Evolutionary conservation across 1,139 yeast species (phyloP).

Genomic region (Zygoascus meyerae): DNA sequence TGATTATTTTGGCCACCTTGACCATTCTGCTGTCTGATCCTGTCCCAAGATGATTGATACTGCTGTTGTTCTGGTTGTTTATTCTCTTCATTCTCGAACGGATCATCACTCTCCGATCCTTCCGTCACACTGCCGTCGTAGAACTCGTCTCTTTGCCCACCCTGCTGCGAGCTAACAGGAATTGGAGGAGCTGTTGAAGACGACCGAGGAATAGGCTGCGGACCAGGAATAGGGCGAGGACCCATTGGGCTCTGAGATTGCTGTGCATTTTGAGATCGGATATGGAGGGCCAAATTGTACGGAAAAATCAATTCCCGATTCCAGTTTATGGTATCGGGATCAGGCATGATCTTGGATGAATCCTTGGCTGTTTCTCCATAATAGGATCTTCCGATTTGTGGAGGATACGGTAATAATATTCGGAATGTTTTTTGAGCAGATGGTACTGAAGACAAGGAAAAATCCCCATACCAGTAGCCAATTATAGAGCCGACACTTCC

Average conservation of each 20-base stretch:
- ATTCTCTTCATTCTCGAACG: background rate
- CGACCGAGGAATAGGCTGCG: background rate
- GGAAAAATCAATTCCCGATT: slow-evolving; percentile 26
- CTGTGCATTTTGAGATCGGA: slow-evolving; percentile 2
- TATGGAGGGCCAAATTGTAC: slow-evolving; percentile 23
- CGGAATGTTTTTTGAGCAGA: slow-evolving; percentile 21
- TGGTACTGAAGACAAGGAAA: slow-evolving; percentile 14
- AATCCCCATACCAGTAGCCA: slow-evolving; percentile 16
- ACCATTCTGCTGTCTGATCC: background rate
- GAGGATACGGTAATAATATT: slow-evolving; percentile 24
- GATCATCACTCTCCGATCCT: background rate
- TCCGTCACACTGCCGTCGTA: slow-evolving; percentile 1
- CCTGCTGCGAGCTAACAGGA: background rate
- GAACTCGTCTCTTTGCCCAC: background rate
- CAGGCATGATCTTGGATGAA: slow-evolving; percentile 24
- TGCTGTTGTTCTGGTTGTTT: background rate
- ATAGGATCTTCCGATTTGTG: slow-evolving; percentile 28
- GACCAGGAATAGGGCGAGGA: background rate
- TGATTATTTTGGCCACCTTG: too few species aligned
- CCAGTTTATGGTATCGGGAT: slow-evolving; percentile 30
- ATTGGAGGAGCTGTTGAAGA: background rate
- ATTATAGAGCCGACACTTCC: slow-evolving; percentile 19
- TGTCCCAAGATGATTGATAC: slow-evolving; percentile 8
- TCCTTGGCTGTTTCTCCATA: slow-evolving; percentile 23
- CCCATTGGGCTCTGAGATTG: background rate